Evolutionary conservation across 306 rosid species (phyloP), one percentile per base, ranked within the genome.

Genomic region (Gastrolobium villosum): DNA sequence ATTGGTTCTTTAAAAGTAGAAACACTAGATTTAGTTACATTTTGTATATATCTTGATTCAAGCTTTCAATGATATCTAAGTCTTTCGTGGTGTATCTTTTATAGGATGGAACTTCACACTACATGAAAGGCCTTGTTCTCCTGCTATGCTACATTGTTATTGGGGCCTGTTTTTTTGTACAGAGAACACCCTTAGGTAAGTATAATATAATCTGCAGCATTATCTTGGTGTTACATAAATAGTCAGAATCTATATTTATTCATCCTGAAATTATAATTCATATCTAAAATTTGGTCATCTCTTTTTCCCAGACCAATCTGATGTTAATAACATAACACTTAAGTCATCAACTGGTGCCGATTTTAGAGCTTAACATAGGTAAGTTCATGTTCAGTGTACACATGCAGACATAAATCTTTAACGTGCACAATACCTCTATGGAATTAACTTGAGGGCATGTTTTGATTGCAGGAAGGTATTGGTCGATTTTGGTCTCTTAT

Each of bases 81-180:
- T 36, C 14, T 60, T 67, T 10, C 28, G 15, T 7, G 26, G 5
- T 39, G 3, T 50, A 59, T 64, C 1, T 10, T 35, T 43, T 59
- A 60, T 59, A 93, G 96, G 98, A 93, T 65, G 96, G 98, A 32
- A 89, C 90, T 43, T 93, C 96, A 69, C 90, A 89, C 87, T 93
- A 93, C 90, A 69, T 93, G 79, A 93, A 93, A 72, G 98, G 98
- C 20, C 45, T 91, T 60, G 70, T 93, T 82, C 98, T 93, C 64
- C 77, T 93, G 6, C 89, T 93, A 1, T 91, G 85, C 81, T 93
- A 93, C 87, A 31, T 93, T 78, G 70, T 86, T 28, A 89, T 91
- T 46, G 91, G 85, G 52, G 88, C 98, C 39, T 90, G 98, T 78
- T 93, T 93, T 81, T 93, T 91, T 4, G 84, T 93, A n/a, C 83